These are phyloP conservation scores for Xylariales sp. DNA, from an alignment of 2,329 filamentous ascomycete species.

Conservation along the genomic window DNA sequence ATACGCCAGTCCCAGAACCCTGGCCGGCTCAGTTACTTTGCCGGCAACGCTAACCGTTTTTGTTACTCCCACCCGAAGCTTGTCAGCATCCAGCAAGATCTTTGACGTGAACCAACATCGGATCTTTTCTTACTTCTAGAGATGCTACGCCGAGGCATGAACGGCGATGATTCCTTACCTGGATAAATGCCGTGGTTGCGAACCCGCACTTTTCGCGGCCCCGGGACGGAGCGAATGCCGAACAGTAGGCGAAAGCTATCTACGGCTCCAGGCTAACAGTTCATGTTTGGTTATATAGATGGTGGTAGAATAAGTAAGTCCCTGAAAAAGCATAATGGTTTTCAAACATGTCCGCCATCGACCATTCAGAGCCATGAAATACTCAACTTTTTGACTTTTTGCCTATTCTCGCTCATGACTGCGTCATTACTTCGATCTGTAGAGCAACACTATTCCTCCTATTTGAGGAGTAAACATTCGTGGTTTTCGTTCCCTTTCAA, in stretches of 20 bases:
- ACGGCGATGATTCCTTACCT: conserved; percentile 47
- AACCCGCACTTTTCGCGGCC: conserved; percentile 14
- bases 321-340: background rate
- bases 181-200: conserved; percentile 36
- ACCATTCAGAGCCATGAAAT: conserved; percentile 12
- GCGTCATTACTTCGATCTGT: conserved; percentile 10
- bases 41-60: conserved; percentile 40
- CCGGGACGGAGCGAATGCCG: conserved; percentile 19
- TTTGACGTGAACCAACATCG: conserved; percentile 43
- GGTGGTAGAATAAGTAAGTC: background rate
- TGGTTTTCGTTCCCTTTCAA: background rate
- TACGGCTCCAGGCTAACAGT: conserved; percentile 12
- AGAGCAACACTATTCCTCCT: background rate
- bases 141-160: conserved; percentile 45
- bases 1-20: conserved; percentile 25
- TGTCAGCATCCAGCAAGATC: conserved; percentile 39
- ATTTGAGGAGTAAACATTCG: background rate
- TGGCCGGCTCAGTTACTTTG: conserved; percentile 36
- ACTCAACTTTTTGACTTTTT: background rate
- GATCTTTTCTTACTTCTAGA: conserved; percentile 43
- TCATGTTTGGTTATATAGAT: conserved; percentile 10
- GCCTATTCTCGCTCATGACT: conserved; percentile 10
- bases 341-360: background rate
- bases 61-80: conserved; percentile 41
- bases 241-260: conserved; percentile 24